Conservation (phyloP, 805 yeast species). For the Metschnikowia cerradonensis region DNA sequence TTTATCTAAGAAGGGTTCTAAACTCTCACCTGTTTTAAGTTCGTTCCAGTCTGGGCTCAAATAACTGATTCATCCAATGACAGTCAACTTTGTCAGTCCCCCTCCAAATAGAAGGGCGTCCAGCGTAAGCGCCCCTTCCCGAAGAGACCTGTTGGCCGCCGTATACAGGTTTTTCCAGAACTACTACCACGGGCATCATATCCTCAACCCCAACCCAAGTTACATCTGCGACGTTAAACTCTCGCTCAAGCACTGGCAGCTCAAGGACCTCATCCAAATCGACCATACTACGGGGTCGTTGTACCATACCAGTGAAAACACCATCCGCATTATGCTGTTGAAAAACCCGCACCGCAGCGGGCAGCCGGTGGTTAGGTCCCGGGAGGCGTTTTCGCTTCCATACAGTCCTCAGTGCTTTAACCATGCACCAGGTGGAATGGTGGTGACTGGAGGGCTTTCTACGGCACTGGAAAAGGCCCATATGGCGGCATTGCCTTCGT, state of each 20-base stretch:
- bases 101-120: conserved; percentile 4
- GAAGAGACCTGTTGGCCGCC: conserved; percentile 5
- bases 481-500: conserved; percentile 22
- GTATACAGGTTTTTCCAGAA: conserved; percentile 37
- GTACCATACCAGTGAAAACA: conserved; percentile 55
- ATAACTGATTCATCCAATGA: neutral
- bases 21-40: neutral
- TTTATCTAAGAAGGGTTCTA: neutral
- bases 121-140: neutral
- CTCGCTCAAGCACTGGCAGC: conserved; percentile 66
- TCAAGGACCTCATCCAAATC: conserved; percentile 66
- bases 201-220: conserved; percentile 33
- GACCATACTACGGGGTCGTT: conserved; percentile 42
- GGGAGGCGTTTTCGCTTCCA: conserved; percentile 33
- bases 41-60: neutral
- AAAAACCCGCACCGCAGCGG: neutral
- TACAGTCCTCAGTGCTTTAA: conserved; percentile 71
- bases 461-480: conserved; percentile 35
- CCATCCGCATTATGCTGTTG: conserved; percentile 30
- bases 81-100: neutral
- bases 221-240: conserved; percentile 32
- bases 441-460: conserved; percentile 46
- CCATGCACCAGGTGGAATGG: conserved; percentile 45
- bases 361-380: conserved; percentile 7
- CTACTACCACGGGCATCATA: conserved; percentile 38